These are phyloP conservation scores for Hebeloma cylindrosporum DNA, from an alignment of 768 basidiomycete genomes.

Conservation along the genomic window DNA sequence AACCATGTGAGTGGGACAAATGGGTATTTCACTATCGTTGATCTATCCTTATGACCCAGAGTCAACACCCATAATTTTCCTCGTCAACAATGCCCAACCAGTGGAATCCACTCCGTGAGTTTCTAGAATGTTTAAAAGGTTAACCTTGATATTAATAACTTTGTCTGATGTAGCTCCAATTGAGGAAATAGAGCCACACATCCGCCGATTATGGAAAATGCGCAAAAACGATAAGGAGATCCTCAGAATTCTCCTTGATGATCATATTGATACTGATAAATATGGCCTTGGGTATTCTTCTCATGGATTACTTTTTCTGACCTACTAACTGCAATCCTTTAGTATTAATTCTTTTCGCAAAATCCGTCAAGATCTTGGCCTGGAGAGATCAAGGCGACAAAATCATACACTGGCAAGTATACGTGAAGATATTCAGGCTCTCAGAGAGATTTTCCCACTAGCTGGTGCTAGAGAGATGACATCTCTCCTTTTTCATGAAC, in stretches of 20 bases:
- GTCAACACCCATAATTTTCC: no score
- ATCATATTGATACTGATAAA: constrained; percentile 21
- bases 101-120: not conserved
- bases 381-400: constrained; percentile 18
- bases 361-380: constrained; percentile 19
- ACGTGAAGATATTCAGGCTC: constrained; percentile 10
- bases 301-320: constrained; percentile 1
- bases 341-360: constrained; percentile 16
- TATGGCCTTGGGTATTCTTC: constrained; percentile 25
- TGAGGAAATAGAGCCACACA: constrained; percentile 13
- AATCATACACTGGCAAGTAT: constrained; percentile 25
- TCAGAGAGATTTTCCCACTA: constrained; percentile 24
- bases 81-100: no score
- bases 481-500: constrained; percentile 22
- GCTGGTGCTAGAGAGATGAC: constrained; percentile 28
- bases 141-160: not conserved
- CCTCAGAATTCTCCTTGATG: constrained; percentile 13
- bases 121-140: not conserved
- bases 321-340: not conserved
- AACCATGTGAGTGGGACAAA: no score
- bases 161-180: constrained; percentile 7
- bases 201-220: constrained; percentile 22
- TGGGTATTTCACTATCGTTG: no score
- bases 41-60: no score
- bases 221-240: constrained; percentile 27